A percentile compares a stretch with the other conserved stretches of the same genome.
These are phyloP conservation scores for Paecilomyces sp. DNA, from an alignment of 2,329 filamentous ascomycete genomes.

Conservation along the genomic window DNA sequence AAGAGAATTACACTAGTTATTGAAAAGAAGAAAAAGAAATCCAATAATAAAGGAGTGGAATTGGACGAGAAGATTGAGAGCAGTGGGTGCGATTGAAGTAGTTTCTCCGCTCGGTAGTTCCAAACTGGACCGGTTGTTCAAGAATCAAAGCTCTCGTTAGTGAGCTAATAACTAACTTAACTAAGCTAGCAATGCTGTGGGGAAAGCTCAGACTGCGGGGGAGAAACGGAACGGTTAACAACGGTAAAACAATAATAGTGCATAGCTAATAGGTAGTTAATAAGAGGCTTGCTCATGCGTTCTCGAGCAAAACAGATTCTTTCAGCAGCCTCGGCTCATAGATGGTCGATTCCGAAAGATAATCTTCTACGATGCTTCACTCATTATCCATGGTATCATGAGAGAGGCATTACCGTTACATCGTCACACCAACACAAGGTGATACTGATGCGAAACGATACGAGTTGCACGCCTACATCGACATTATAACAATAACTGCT, in stretches of 20 bases:
- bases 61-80: neutral
- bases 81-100: neutral
- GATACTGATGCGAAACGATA: neutral
- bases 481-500: neutral
- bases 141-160: neutral
- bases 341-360: neutral
- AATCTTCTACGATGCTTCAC: neutral
- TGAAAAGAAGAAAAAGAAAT: neutral
- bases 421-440: neutral
- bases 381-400: neutral
- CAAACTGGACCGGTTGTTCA: neutral
- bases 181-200: neutral
- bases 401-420: neutral
- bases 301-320: too few species aligned
- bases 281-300: too few species aligned
- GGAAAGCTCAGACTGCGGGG: neutral
- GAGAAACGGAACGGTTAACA: neutral
- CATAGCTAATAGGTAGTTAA: neutral
- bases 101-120: neutral
- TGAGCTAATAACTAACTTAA: neutral
- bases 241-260: neutral
- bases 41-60: too few species aligned
- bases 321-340: neutral
- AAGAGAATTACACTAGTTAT: neutral
- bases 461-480: neutral